Evolutionary conservation across 768 basidiomycete genomes (phyloP), one percentile per base, ranked within the genome.

Genomic region (Mycena olivaceomarginata): DNA sequence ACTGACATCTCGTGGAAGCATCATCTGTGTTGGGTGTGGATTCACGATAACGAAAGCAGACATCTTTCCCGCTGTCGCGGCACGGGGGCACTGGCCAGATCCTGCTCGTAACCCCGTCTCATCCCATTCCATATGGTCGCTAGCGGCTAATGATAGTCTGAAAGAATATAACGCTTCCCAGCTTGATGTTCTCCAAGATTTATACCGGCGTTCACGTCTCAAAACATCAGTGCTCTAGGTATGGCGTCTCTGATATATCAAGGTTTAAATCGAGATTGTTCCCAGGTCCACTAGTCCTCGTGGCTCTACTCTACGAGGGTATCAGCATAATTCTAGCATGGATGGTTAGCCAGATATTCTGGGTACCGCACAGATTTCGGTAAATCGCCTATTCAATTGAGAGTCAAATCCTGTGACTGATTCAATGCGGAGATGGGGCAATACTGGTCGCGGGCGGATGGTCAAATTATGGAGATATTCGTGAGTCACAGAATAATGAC

Each of bases 351-450:
- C 89, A 90, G 75, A 79, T 94, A 65, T 95, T 94, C 80, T 95
- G 94, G 92, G 94, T 96, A 4, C 95, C 95, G 0, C 93, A 94
- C 80, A 89, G 93, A 31, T 95, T 96, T 80, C 87, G 94, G 64
- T 91, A 92, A 80, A 4, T 8, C 56, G 37, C 46, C 22, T 15
- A 39, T 41, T 41, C 31, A 15, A 51, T 37, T 22, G 18, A n/a
- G 2, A 20, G 18, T 39, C 9, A n/a, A 18, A 46, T 25, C 16
- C 22, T 18, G 6, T 8, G 31, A 22, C 45, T 56, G 37, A 74
- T 11, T n/a, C 16, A 20, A 37, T 11, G 0, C 60, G 25, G 13
- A 78, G 77, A 43, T 76, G 78, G 78, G 95, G 94, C 0, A 88
- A 88, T 96, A 31, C 80, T 95, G 0, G 90, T 91, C 3, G 94